phyloP scores from a whole-genome alignment of 75 land plant genomes.

The Selaginella tamariscina region DNA sequence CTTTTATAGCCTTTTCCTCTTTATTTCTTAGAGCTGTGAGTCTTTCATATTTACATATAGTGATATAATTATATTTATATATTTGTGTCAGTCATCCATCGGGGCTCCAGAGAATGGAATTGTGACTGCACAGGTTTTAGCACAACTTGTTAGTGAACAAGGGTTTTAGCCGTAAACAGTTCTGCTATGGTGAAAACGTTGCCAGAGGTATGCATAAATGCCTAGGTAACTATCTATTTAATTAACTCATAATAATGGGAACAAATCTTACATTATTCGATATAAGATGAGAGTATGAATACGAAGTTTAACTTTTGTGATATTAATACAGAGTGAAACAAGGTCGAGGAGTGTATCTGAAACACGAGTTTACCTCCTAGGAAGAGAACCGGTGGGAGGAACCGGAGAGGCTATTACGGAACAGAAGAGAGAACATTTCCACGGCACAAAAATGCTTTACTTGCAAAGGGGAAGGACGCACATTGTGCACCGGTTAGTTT shows the following conservation, averaged over 20 bases:
- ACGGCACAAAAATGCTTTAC: slow-evolving; percentile 37
- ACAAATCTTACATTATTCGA: background rate
- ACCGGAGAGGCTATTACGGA: slow-evolving; percentile 43
- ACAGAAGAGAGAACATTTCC: slow-evolving; percentile 16
- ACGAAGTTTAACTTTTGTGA: background rate
- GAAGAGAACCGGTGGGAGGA: slow-evolving; percentile 99
- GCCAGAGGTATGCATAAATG: background rate
- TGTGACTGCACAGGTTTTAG: slow-evolving; percentile 58
- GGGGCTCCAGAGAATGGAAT: slow-evolving; percentile 68
- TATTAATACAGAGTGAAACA: background rate
- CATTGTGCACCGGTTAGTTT: slow-evolving; percentile 60
- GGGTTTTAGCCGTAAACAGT: background rate
- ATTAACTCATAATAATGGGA: background rate
- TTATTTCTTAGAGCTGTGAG: background rate
- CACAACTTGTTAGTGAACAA: slow-evolving; percentile 27
- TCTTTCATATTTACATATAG: background rate
- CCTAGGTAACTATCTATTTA: background rate
- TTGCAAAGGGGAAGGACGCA: slow-evolving; percentile 71
- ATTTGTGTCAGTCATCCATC: slow-evolving; percentile 39
- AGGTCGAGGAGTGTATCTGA: background rate
- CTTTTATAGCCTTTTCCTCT: background rate
- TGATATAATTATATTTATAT: background rate
- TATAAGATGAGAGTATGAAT: background rate
- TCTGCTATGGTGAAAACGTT: background rate
- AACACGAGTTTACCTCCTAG: slow-evolving; percentile 69